Percentiles rank a stretch among this genome's conserved stretches.
These are phyloP conservation scores for Candida sonorensis DNA, from an alignment of 805 yeast species.

Conservation along the genomic window DNA sequence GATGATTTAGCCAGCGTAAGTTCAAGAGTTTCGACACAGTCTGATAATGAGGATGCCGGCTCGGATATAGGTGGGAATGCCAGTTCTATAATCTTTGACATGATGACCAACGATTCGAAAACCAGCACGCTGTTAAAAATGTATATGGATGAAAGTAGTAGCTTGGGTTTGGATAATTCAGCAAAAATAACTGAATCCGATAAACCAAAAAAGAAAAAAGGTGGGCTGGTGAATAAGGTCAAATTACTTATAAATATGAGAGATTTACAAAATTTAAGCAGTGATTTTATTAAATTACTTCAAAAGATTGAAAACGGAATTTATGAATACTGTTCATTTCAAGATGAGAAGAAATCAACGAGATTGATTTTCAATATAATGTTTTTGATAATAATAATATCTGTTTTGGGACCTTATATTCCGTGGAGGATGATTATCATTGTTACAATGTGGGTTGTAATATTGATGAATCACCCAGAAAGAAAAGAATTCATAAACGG, in stretches of 20 bases:
- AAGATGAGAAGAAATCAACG: constrained; percentile 62
- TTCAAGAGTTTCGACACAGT: constrained; percentile 12
- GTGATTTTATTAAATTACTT: constrained; percentile 42
- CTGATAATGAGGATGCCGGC: constrained; percentile 11
- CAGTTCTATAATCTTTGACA: constrained; percentile 8
- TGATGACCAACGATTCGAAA: constrained; percentile 11
- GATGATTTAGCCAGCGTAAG: constrained; percentile 7
- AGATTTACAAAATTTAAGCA: constrained; percentile 62
- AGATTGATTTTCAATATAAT: constrained; percentile 41
- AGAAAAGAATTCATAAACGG: constrained; percentile 14
- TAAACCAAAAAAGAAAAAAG: constrained; percentile 4
- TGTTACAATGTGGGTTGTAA: constrained; percentile 46
- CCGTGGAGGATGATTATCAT: constrained; percentile 63
- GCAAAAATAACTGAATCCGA: constrained; percentile 2
- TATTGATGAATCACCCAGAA: constrained; percentile 57
- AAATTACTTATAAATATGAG: constrained; percentile 56
- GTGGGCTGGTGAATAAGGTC: constrained; percentile 23
- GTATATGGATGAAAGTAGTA: constrained; percentile 8
- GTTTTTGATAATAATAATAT: constrained; percentile 32
- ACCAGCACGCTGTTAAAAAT: constrained; percentile 10
- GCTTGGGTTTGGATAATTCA: not conserved
- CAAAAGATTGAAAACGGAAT: constrained; percentile 49
- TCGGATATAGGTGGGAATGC: constrained; percentile 2
- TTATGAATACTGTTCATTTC: constrained; percentile 61
- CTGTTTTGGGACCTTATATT: constrained; percentile 42